Evolutionary conservation across 176 grass and related monocot species (phyloP).

Genomic region (bread wheat (Triticum aestivum)): DNA sequence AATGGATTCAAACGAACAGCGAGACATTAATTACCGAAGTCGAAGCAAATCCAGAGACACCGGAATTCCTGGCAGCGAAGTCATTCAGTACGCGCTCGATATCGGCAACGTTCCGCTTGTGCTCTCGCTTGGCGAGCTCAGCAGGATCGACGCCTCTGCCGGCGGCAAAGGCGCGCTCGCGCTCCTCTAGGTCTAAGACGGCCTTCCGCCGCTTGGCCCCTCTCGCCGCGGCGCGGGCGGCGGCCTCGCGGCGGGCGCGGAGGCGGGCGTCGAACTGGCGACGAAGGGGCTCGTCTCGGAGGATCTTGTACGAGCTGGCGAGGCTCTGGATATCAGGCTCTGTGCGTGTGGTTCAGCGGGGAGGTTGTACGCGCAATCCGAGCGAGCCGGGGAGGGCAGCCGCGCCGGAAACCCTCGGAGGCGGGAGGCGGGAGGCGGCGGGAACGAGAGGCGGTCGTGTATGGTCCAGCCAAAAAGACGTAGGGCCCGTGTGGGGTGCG

Average conservation of each 20-base stretch:
- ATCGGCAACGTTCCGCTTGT: slow-evolving; percentile 41
- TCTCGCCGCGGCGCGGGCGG: slow-evolving; percentile 29
- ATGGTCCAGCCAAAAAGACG: too few species aligned
- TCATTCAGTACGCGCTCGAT: slow-evolving; percentile 51
- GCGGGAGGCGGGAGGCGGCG: not conserved
- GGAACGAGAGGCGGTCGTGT: too few species aligned
- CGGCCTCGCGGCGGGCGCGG: slow-evolving; percentile 35
- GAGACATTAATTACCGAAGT: slow-evolving; percentile 50
- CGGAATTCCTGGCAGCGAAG: not conserved
- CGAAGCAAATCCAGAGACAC: slow-evolving; percentile 6
- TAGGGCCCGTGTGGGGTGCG: too few species aligned
- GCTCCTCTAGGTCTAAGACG: slow-evolving; percentile 73
- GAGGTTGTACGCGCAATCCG: too few species aligned
- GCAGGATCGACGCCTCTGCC: slow-evolving; percentile 11
- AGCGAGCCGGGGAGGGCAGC: not conserved
- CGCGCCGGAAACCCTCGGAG: not conserved
- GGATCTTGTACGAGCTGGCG: slow-evolving; percentile 59
- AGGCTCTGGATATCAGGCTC: slow-evolving; percentile 47
- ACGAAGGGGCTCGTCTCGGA: slow-evolving; percentile 63
- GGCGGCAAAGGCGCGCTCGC: slow-evolving; percentile 52
- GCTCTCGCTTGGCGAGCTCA: slow-evolving; percentile 39
- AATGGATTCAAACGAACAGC: not conserved
- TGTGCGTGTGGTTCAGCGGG: not conserved
- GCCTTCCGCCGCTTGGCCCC: slow-evolving; percentile 64
- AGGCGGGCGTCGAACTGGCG: slow-evolving; percentile 70